Percentiles rank a stretch among this genome's conserved stretches.
Conservation (phyloP, 129 eudicot species). For the Flaveria robusta region DNA sequence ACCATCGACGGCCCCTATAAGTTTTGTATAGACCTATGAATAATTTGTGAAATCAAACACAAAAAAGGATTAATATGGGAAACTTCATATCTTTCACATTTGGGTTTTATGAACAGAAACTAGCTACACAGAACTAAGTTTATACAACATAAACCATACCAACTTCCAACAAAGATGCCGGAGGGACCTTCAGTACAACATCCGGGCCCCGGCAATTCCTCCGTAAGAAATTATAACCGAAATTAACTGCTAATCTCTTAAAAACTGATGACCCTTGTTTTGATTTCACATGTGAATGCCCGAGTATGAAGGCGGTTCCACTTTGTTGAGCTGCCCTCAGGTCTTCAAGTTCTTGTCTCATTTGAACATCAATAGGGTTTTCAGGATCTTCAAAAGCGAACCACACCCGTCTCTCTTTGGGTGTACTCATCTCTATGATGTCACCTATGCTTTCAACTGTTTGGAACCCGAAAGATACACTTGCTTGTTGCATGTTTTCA, state of each 20-base stretch:
- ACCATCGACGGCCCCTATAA: not conserved
- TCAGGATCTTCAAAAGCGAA: slow-evolving; percentile 44
- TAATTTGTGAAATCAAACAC: not conserved
- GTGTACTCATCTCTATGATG: slow-evolving; percentile 52
- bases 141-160: slow-evolving; percentile 90
- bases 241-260: slow-evolving; percentile 68
- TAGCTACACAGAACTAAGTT: slow-evolving; percentile 26
- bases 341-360: slow-evolving; percentile 67
- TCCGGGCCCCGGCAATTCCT: slow-evolving; percentile 77
- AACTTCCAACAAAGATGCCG: slow-evolving; percentile 78
- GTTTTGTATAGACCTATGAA: not conserved
- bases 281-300: slow-evolving; percentile 79
- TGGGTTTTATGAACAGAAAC: slow-evolving; percentile 34
- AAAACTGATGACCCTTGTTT: slow-evolving; percentile 73
- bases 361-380: slow-evolving; percentile 27
- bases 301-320: slow-evolving; percentile 78
- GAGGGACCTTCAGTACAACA: slow-evolving; percentile 72
- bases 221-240: slow-evolving; percentile 65
- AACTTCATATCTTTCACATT: slow-evolving; percentile 14
- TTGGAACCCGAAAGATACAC: slow-evolving; percentile 63
- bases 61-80: not conserved
- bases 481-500: slow-evolving; percentile 54
- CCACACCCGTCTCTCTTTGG: slow-evolving; percentile 50
- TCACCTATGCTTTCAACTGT: slow-evolving; percentile 59
- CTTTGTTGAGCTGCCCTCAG: slow-evolving; percentile 66